phyloP scores from a whole-genome alignment of 257 asterid genomes.

The Henckelia pumila region DNA sequence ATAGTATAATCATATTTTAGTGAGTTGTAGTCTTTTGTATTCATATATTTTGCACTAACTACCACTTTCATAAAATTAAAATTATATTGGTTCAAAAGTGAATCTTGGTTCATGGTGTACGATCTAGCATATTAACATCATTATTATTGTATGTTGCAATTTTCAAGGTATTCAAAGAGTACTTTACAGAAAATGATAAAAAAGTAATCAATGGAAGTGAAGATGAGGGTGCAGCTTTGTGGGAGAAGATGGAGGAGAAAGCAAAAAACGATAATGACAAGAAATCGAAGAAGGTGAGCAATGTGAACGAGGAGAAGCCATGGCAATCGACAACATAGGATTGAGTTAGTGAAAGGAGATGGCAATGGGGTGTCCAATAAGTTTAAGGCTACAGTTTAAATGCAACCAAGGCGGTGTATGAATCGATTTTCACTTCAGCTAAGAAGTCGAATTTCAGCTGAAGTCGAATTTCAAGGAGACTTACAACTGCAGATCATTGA shows the following conservation, averaged over 20 bases:
- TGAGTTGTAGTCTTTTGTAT: no score
- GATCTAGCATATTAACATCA: no score
- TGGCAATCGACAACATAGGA: slow-evolving; percentile 35
- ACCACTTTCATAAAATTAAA: no score
- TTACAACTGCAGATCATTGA: slow-evolving; percentile 75
- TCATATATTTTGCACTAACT: no score
- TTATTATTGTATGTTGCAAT: no score
- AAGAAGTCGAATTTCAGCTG: no score
- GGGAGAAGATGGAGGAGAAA: slow-evolving; percentile 73
- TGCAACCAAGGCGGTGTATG: slow-evolving; percentile 71
- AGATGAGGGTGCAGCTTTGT: slow-evolving; percentile 67
- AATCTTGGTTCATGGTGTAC: no score
- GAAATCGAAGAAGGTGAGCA: slow-evolving; percentile 61
- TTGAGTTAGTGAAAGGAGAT: slow-evolving; percentile 39
- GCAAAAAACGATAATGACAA: slow-evolving; percentile 44
- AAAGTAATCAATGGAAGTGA: slow-evolving; percentile 79
- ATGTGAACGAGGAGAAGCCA: slow-evolving; percentile 36
- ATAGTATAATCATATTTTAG: no score
- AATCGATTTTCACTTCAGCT: slow-evolving; percentile 84
- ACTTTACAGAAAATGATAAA: slow-evolving; percentile 64
- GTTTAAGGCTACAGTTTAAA: slow-evolving; percentile 59
- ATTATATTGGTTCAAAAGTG: no score
- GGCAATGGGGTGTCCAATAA: slow-evolving; percentile 48
- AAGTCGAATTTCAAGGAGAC: slow-evolving; percentile 94
- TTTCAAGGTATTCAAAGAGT: no score